Evolutionary conservation across 257 asterid species (phyloP).

Genomic region (Nicotiana attenuata): DNA sequence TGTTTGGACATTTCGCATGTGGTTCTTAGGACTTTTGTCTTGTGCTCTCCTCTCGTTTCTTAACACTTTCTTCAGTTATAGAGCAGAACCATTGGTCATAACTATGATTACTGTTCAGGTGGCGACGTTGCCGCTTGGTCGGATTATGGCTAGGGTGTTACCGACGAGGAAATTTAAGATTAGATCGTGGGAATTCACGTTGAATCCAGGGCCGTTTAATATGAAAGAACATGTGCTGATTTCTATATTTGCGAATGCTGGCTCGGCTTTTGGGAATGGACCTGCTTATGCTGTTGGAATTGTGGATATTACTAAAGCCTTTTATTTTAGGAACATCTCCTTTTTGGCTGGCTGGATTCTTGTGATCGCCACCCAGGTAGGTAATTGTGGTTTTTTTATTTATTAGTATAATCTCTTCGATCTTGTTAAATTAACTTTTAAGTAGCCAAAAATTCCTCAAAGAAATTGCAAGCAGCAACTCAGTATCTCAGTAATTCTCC

Average conservation of each 20-base stretch:
- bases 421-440: background rate
- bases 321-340: conserved; percentile 46
- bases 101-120: conserved; percentile 51
- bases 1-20: conserved; percentile 73
- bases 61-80: conserved; percentile 56
- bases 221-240: conserved; percentile 68
- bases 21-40: conserved; percentile 45
- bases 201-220: conserved; percentile 72
- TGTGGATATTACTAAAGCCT: conserved; percentile 50
- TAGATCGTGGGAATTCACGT: conserved; percentile 37
- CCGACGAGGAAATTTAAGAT: conserved; percentile 37
- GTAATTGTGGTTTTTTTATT: conserved; percentile 8
- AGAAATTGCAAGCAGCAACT: too few relatives aligned
- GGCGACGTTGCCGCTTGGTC: conserved; percentile 52
- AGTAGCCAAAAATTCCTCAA: too few relatives aligned
- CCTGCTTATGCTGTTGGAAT: conserved; percentile 59
- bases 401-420: background rate
- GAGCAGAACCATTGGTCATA: conserved; percentile 39
- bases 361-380: conserved; percentile 51
- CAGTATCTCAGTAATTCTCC: too few relatives aligned
- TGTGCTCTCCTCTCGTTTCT: conserved; percentile 42
- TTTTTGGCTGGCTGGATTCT: conserved; percentile 48
- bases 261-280: conserved; percentile 45
- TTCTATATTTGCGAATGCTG: conserved; percentile 66
- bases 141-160: conserved; percentile 52